A percentile compares a stretch with the other conserved stretches of the same genome.
These are phyloP conservation scores for Coriolopsis trogii DNA, from an alignment of 1,284 basidiomycete genomes.

Conservation along the genomic window DNA sequence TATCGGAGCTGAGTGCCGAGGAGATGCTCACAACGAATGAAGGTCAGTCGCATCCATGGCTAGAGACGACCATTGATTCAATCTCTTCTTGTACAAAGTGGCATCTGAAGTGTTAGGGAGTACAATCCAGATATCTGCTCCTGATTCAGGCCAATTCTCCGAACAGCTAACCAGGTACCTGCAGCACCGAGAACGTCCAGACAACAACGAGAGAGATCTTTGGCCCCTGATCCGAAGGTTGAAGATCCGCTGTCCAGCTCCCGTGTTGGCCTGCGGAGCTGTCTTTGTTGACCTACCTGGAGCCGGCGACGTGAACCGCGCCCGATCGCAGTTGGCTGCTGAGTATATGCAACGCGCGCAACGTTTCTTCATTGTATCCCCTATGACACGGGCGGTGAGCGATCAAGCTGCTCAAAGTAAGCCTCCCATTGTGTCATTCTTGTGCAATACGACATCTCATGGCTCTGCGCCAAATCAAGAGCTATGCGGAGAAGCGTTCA, in stretches of 20 bases:
- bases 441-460: not conserved
- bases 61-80: too few relatives aligned
- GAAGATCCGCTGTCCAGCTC: conserved; percentile 42
- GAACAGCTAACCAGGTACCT: conserved; percentile 30
- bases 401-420: conserved; percentile 1
- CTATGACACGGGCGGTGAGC: not conserved
- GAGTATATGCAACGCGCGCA: conserved; percentile 53
- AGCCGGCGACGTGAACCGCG: conserved; percentile 55
- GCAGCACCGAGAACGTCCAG: conserved; percentile 47
- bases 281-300: conserved; percentile 59
- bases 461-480: not conserved
- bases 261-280: conserved; percentile 52
- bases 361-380: conserved; percentile 50
- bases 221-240: conserved; percentile 61
- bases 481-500: not conserved
- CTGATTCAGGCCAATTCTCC: not conserved
- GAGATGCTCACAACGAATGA: too few relatives aligned
- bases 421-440: not conserved
- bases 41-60: too few relatives aligned
- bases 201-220: conserved; percentile 43
- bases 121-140: too few relatives aligned
- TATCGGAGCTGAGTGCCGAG: too few relatives aligned
- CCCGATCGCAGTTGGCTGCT: conserved; percentile 50
- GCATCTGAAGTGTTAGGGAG: too few relatives aligned
- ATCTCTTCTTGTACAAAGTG: too few relatives aligned